phyloP scores from a whole-genome alignment of 306 rosid genomes.

The Betula pendula region DNA sequence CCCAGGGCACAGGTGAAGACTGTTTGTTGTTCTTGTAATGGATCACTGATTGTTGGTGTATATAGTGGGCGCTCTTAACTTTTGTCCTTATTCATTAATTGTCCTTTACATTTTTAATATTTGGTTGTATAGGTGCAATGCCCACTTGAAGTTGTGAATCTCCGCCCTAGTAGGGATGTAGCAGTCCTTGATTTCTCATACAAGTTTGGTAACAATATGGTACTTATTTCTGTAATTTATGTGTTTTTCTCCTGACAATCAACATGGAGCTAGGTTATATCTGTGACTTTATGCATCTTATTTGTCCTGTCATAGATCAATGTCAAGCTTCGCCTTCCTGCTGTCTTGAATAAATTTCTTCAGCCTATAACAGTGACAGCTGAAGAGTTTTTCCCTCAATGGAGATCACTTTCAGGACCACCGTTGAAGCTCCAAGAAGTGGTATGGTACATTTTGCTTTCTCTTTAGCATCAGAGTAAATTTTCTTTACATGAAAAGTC shows the following conservation, averaged over 20 bases:
- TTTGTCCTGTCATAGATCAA: slow-evolving; percentile 56
- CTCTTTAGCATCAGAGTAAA: slow-evolving; percentile 12
- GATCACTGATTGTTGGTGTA: slow-evolving; percentile 6
- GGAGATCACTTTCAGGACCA: slow-evolving; percentile 96
- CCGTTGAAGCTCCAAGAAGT: slow-evolving; percentile 99
- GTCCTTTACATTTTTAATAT: slow-evolving; percentile 23
- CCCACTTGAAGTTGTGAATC: slow-evolving; percentile 90
- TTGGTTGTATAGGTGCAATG: slow-evolving; percentile 79
- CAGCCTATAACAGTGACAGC: slow-evolving; percentile 80
- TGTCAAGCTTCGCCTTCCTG: slow-evolving; percentile 93
- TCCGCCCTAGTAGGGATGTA: slow-evolving; percentile 93
- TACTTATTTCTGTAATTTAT: slow-evolving; percentile 38
- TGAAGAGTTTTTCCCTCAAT: slow-evolving; percentile 94
- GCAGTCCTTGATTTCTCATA: slow-evolving; percentile 96
- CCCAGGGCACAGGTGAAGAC: slow-evolving; percentile 93
- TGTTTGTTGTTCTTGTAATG: slow-evolving; percentile 14
- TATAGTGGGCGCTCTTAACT: slow-evolving; percentile 6
- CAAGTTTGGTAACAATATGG: slow-evolving; percentile 81
- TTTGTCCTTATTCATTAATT: slow-evolving; percentile 13
- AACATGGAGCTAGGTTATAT: slow-evolving; percentile 28
- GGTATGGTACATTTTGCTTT: slow-evolving; percentile 48
- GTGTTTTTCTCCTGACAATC: slow-evolving; percentile 7
- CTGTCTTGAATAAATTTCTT: slow-evolving; percentile 85
- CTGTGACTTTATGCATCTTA: slow-evolving; percentile 11
- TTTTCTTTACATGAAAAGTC: not conserved